A percentile compares a stretch with the other conserved stretches of the same genome.
Evolutionary conservation across 345 rosid genomes (phyloP).

Genomic region (Trapa bicornis): DNA sequence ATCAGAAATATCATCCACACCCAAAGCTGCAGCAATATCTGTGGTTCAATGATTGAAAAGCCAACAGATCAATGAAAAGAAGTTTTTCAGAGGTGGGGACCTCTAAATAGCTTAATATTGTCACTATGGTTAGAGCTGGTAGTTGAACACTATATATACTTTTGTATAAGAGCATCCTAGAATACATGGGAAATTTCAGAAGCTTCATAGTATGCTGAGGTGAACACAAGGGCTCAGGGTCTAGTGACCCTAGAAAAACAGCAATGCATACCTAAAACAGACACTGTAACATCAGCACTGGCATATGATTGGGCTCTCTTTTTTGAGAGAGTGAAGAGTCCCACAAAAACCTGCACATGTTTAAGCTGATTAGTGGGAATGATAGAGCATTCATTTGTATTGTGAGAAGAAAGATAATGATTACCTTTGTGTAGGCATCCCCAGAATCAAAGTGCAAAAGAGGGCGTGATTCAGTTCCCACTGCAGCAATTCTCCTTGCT

Average conservation of each 20-base stretch:
- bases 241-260: neutral
- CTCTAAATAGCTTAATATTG: too few species aligned
- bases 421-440: conserved; percentile 32
- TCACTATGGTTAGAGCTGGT: too few species aligned
- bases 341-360: conserved; percentile 24
- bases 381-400: too few species aligned
- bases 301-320: conserved; percentile 26
- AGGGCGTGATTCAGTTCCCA: conserved; percentile 35
- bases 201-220: too few species aligned
- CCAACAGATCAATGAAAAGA: neutral
- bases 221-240: neutral
- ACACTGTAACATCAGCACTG: conserved; percentile 29
- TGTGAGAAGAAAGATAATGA: neutral
- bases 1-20: conserved; percentile 20
- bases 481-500: conserved; percentile 43
- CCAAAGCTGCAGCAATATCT: conserved; percentile 22
- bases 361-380: neutral
- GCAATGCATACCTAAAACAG: conserved; percentile 15
- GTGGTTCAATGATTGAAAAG: conserved; percentile 1
- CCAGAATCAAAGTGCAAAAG: conserved; percentile 26
- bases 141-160: too few species aligned
- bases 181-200: too few species aligned
- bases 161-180: too few species aligned
- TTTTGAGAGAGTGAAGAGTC: conserved; percentile 23
- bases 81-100: neutral